Base-by-base conservation (phyloP, 371 early-diverging fungal species). In the Mortierella polycephala region DNA sequence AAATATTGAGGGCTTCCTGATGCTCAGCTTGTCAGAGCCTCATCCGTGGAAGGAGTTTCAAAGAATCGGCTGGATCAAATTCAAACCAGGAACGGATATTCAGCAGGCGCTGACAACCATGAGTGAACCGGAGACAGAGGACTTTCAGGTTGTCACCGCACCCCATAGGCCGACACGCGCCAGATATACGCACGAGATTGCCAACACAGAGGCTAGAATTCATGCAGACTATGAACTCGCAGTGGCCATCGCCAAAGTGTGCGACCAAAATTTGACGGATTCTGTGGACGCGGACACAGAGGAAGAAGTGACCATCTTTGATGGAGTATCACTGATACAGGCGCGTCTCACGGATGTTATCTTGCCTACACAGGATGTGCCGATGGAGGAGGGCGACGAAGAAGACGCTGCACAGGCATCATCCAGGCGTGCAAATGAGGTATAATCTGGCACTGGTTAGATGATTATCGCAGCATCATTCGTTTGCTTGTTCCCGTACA, bases 31-130 rank as follows among this genome's bases (percentile, higher is more conserved):
- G 18, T 92, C 95, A 14, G 97, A 96, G 65, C 98, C 98, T 13
- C 90, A 91, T 42, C 90, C 93, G 6, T 87, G 85, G 73, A 93
- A 93, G 75, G 91, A 93, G 67, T 93, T 93, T 76, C 91, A 93
- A 81, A 91, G 98, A 20, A 86, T 95, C 61, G 98, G 96, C 9
- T 98, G 98, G 98, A 90, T 96, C 70, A 89, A 91, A 20, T 96
- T 97, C 60, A 87, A 91, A 61, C 85, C 90, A 45, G 96, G 93
- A 18, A 92, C 93, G 5, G 92, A 96, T 73, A 85, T 96, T 73
- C 88, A 92, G 37, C 84, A 84, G 55, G 93, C 93, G 14, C 82
- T 91, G 73, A 86, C 89, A 20, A 79, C 77, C 40, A 79, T 96
- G 63, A 88, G 93, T 42, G 81, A 83, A 58, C 74, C 86, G 20